Conservation (phyloP, 179 eudicot genomes). For the Amaranthus tricolor region DNA sequence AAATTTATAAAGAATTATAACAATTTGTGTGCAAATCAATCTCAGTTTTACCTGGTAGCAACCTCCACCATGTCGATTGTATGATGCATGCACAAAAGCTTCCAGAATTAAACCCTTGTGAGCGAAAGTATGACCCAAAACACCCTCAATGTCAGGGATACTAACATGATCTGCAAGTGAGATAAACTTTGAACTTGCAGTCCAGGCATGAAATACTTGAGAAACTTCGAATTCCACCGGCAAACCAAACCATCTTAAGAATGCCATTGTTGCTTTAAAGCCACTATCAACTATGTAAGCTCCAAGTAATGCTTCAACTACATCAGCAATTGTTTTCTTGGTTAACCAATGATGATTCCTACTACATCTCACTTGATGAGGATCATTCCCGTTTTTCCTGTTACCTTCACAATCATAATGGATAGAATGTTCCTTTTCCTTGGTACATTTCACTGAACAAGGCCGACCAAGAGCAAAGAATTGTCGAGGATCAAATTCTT, state of each 20-base stretch:
- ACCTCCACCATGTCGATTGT: constrained; percentile 68
- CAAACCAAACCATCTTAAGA: constrained; percentile 90
- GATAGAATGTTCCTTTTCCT: constrained; percentile 42
- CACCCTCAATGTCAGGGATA: constrained; percentile 51
- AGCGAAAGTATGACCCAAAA: constrained; percentile 54
- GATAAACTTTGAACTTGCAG: constrained; percentile 54
- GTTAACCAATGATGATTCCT: constrained; percentile 79
- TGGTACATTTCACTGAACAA: constrained; percentile 57
- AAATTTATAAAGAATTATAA: neutral
- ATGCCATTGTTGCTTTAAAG: constrained; percentile 79
- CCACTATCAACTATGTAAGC: constrained; percentile 90
- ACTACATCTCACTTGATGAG: constrained; percentile 57
- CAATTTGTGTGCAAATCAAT: neutral
- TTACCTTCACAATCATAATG: constrained; percentile 40
- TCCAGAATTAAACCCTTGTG: constrained; percentile 79
- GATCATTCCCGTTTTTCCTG: constrained; percentile 21
- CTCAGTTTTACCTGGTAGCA: constrained; percentile 76
- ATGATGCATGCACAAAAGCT: constrained; percentile 93
- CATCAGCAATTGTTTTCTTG: constrained; percentile 91
- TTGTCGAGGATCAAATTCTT: constrained; percentile 68
- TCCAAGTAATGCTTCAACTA: constrained; percentile 87
- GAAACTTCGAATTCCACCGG: constrained; percentile 53
- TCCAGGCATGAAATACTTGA: constrained; percentile 58
- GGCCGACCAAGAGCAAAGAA: constrained; percentile 71
- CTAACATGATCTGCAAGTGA: constrained; percentile 48